A percentile compares a stretch with the other conserved stretches of the same genome.
Evolutionary conservation across 306 rosid genomes (phyloP).

Genomic region (Herpetospermum pedunculosum): DNA sequence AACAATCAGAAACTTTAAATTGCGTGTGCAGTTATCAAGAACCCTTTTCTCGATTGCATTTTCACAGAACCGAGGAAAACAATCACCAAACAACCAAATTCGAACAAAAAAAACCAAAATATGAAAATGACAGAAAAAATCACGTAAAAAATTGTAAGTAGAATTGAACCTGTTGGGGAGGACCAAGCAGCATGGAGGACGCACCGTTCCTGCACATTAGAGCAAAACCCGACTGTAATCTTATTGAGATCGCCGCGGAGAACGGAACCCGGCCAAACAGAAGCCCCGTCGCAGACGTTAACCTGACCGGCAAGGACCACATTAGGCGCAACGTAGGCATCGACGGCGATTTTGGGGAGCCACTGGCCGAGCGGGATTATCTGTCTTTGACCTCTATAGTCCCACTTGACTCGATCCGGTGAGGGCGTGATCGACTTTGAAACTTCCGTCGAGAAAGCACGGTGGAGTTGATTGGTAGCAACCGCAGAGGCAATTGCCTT

Average conservation of each 20-base stretch:
- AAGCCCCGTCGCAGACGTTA: slow-evolving; percentile 76
- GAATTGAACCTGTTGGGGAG: slow-evolving; percentile 72
- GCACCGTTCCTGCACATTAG: slow-evolving; percentile 88
- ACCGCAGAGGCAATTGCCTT: slow-evolving; percentile 35
- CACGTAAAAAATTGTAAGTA: neutral
- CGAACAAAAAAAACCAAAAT: neutral
- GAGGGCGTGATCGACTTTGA: slow-evolving; percentile 41
- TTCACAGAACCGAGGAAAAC: neutral
- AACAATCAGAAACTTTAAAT: neutral
- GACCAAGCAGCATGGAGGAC: slow-evolving; percentile 97
- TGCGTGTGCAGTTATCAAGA: neutral
- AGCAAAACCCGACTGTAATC: slow-evolving; percentile 82
- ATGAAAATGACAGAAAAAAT: neutral
- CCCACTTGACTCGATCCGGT: slow-evolving; percentile 85
- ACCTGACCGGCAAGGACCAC: slow-evolving; percentile 98
- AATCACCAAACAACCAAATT: neutral
- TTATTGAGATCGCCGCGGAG: slow-evolving; percentile 98
- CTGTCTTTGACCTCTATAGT: slow-evolving; percentile 93
- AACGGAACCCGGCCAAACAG: slow-evolving; percentile 90
- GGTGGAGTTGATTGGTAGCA: slow-evolving; percentile 20
- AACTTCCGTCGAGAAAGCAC: slow-evolving; percentile 44
- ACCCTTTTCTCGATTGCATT: neutral
- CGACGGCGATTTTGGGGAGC: slow-evolving; percentile 88
- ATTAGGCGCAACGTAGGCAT: slow-evolving; percentile 96
- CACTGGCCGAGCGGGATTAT: slow-evolving; percentile 91